Conservation (phyloP, 2,329 filamentous ascomycete species). For the Penicillium sp. region DNA sequence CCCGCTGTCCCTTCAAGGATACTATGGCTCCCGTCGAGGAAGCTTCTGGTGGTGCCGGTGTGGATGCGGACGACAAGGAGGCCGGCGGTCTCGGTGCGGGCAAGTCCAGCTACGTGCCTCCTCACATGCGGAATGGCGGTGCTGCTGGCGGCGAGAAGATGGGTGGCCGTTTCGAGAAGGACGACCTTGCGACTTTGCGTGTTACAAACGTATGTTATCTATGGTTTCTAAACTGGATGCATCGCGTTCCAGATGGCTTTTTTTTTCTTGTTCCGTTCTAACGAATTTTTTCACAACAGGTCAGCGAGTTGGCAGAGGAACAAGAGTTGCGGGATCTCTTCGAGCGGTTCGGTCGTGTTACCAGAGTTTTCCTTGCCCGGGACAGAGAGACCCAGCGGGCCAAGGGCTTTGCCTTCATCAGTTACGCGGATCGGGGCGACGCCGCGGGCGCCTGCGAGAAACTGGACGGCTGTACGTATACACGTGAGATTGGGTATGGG, state of each 20-base stretch:
- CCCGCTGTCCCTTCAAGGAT: constrained; percentile 98
- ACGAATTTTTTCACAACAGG: constrained; percentile 51
- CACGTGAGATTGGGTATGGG: not conserved
- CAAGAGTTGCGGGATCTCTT: constrained; percentile 95
- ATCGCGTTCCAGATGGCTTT: not conserved
- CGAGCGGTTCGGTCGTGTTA: constrained; percentile 94
- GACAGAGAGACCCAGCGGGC: constrained; percentile 93
- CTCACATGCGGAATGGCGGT: constrained; percentile 76
- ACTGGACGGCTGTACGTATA: constrained; percentile 82
- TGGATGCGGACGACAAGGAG: constrained; percentile 47
- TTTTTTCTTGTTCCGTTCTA: constrained; percentile 4
- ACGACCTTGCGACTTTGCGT: constrained; percentile 92
- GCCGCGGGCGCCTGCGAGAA: constrained; percentile 92
- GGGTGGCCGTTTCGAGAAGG: constrained; percentile 90
- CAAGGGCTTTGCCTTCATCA: constrained; percentile 99
- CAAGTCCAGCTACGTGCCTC: constrained; percentile 89
- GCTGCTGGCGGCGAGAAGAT: constrained; percentile 72
- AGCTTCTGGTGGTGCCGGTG: constrained; percentile 39
- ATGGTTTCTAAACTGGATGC: not conserved
- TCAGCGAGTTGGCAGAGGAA: constrained; percentile 97
- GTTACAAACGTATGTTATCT: constrained; percentile 84
- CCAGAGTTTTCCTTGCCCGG: constrained; percentile 95
- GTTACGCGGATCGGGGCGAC: constrained; percentile 85
- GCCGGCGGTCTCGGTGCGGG: constrained; percentile 62
- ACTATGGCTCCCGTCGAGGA: constrained; percentile 79